Base-by-base conservation (phyloP, 495 filamentous ascomycete genomes). In the Amniculicola lignicola region DNA sequence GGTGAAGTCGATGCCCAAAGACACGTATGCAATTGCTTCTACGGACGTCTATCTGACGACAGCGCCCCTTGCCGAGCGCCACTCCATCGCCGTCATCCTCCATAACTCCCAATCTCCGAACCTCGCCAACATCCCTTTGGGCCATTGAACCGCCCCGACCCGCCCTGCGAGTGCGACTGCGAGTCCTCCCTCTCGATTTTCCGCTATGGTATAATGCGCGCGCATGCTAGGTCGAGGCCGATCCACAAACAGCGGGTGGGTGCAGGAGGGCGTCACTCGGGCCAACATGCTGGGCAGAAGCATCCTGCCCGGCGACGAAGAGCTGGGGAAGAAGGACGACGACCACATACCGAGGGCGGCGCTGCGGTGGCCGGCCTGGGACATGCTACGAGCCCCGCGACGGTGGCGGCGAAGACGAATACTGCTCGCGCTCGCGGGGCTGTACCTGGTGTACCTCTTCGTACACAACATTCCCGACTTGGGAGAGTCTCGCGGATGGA, bases 281-380 rank as follows among this genome's bases (percentile, higher is more conserved):
- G 31, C 15, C 54, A 62, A 39, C 54, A 62, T 66, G 58, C 24
- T 72, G 51, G 59, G 71, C 57, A 74, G 68, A 50, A 73, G 75
- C 65, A 63, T 76, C 3, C 73, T 79, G 53, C 63, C 73, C 14
- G 74, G 65, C 41, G 83, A 87, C 67, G 82, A 82, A 70, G 83
- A 86, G 74, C 75, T 84, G n/a, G 83, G 82, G 40, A 86, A 86
- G 71, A 81, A 79, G 53, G 77, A 85, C 64, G 83, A 87, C 65
- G 83, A 86, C 61, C 79, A 80, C 65, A 77, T 72, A 47, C 73
- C 71, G 3, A 58, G 56, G 19, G 62, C 66, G 31, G 61, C 66
- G 31, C 59, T 67, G 31, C 53, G 68, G 14, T 55, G 69, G 52
- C 21, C 21, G n/a, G 7, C 39, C 1, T 52, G 55, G 55, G 21